Base-by-base conservation (phyloP, 176 grass and related monocot species). In the Ampelocalamus luodianensis region DNA sequence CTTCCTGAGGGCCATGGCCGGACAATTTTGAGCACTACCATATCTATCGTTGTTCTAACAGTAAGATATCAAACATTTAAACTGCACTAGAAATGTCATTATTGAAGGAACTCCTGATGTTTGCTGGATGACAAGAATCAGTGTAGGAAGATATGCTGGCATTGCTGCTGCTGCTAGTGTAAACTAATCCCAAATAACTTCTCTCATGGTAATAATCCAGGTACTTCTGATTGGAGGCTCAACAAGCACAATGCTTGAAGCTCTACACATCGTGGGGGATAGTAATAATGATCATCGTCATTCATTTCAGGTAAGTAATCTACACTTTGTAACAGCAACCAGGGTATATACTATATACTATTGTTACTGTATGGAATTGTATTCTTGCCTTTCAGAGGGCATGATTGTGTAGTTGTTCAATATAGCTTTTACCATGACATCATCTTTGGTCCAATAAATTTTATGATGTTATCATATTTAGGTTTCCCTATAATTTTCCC, bases 1-100 rank as follows among this genome's bases (percentile, higher is more conserved):
- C 93, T 98, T 90, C 89, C 96, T 43, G 85, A 87, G 29, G 29
- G 29, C 64, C 96, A 93, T n/a, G 91, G 96, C 23, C 75, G 93
- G 74, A 98, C 93, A 77, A 98, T 98, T 83, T 89, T 98, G 44
- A 95, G 91, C 3, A 77, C 96, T 72, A 98, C 96, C 58, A 98
- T 89, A 53, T 84, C 96, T 79, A 95, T 98, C 37, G 85, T 95
- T 81, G 93, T 98, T 71, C 62, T 98, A 72, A 93, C 93, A n/a
- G 96, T 98, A 79, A 56, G 91, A 46, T n/a, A 82, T 53, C n/a
- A 22, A 46, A 56, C 48, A 50, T 46, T 40, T 9, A 68, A 50
- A 50, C 14, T 50, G 48, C 14, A 50, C 48, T 50, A 68, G 8
- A 74, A 4, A 65, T 76, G 72, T 61, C 3, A 20, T 5, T 63